These are phyloP conservation scores for Malania oleifera DNA, from an alignment of 164 flowering plant genomes.

Conservation along the genomic window DNA sequence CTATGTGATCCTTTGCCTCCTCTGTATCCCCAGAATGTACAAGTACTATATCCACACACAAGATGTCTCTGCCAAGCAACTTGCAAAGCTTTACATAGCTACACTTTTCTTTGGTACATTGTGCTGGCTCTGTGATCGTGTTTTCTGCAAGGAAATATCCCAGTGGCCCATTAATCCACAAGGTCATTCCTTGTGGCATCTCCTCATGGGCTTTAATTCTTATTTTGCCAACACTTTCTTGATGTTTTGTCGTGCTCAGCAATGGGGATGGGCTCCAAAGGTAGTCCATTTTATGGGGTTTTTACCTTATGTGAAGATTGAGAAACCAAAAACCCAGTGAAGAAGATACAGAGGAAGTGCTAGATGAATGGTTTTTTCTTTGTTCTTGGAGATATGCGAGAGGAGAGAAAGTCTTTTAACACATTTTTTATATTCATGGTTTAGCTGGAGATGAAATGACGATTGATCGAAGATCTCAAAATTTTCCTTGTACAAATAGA, in stretches of 20 bases:
- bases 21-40: slow-evolving; percentile 81
- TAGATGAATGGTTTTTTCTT: background rate
- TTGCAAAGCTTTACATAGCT: slow-evolving; percentile 53
- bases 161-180: slow-evolving; percentile 57
- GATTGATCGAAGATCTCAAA: slow-evolving; percentile 4
- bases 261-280: slow-evolving; percentile 60
- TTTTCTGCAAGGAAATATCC: slow-evolving; percentile 44
- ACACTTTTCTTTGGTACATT: slow-evolving; percentile 45
- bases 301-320: slow-evolving; percentile 70
- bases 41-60: slow-evolving; percentile 72
- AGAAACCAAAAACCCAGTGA: slow-evolving; percentile 62
- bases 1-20: slow-evolving; percentile 56
- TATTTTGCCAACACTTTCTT: slow-evolving; percentile 75
- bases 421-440: too few relatives aligned
- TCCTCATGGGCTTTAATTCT: slow-evolving; percentile 72
- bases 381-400: background rate
- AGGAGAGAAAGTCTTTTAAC: too few relatives aligned
- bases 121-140: slow-evolving; percentile 63
- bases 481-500: slow-evolving; percentile 16
- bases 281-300: slow-evolving; percentile 45
- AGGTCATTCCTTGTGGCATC: slow-evolving; percentile 84
- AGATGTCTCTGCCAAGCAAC: slow-evolving; percentile 49
- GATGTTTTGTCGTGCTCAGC: slow-evolving; percentile 86
- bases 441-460: background rate
- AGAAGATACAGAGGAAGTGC: background rate